Evolutionary conservation across 2,329 filamentous ascomycete genomes (phyloP).

Genomic region (Fusarium agapanthi): DNA sequence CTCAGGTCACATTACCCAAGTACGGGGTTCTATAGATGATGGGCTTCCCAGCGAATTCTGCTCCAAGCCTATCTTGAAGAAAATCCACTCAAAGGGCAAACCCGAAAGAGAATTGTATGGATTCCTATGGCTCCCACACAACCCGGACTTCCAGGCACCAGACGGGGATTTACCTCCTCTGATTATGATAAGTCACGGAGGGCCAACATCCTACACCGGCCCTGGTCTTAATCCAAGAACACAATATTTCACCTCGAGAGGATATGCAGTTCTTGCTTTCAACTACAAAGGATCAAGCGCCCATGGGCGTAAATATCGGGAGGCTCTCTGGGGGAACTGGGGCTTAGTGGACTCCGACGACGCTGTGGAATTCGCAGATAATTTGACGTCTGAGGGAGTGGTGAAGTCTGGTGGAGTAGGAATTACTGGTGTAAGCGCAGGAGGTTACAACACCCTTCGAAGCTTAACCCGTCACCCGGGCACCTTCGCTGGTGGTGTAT

Average conservation of each 20-base stretch:
- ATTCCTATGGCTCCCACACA: conserved; percentile 60
- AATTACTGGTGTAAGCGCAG: conserved; percentile 60
- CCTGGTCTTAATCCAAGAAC: conserved; percentile 54
- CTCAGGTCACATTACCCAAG: conserved; percentile 34
- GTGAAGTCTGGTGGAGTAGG: conserved; percentile 53
- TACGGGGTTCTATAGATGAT: conserved; percentile 49
- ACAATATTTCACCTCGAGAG: conserved; percentile 64
- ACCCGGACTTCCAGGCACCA: conserved; percentile 52
- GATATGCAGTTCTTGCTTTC: conserved; percentile 59
- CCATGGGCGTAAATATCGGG: conserved; percentile 60
- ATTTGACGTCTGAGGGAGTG: conserved; percentile 50
- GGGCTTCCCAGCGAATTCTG: conserved; percentile 44
- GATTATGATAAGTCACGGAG: conserved; percentile 61
- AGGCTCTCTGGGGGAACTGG: conserved; percentile 59
- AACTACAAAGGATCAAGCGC: conserved; percentile 64
- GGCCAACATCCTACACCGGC: conserved; percentile 55
- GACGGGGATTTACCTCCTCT: conserved; percentile 55
- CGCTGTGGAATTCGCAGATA: conserved; percentile 55
- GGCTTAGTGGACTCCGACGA: conserved; percentile 62
- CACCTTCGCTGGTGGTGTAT: conserved; percentile 59
- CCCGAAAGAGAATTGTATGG: conserved; percentile 51
- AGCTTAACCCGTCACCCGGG: conserved; percentile 56
- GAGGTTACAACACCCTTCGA: conserved; percentile 63
- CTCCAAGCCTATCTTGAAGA: conserved; percentile 47
- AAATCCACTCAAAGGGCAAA: conserved; percentile 43